Evolutionary conservation across 768 basidiomycete genomes (phyloP).

Genomic region (Sistotremastrum niveocremeum): DNA sequence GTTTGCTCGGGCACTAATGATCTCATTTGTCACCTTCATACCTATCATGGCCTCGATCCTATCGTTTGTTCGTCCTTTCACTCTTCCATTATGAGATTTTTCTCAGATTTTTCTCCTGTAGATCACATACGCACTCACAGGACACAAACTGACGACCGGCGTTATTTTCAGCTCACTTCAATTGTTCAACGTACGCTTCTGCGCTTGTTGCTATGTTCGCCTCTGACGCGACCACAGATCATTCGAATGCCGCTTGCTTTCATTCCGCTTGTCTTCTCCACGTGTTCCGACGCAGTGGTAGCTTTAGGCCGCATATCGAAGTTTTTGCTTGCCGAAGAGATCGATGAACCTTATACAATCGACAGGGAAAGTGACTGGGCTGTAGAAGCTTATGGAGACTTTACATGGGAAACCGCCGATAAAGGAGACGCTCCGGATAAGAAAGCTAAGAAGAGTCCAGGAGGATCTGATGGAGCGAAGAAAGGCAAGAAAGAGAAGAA

Average conservation of each 20-base stretch:
- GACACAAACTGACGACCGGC: constrained; percentile 39
- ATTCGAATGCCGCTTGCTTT: constrained; percentile 45
- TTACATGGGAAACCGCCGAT: constrained; percentile 34
- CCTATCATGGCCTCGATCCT: constrained; percentile 38
- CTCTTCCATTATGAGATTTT: background rate
- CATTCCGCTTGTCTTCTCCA: constrained; percentile 39
- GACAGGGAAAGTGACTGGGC: constrained; percentile 25
- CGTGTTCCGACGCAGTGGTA: constrained; percentile 34
- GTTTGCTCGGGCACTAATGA: constrained; percentile 18
- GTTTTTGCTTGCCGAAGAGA: constrained; percentile 43
- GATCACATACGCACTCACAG: constrained; percentile 50
- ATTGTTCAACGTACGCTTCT: constrained; percentile 36
- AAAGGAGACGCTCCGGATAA: constrained; percentile 2
- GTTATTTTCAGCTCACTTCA: constrained; percentile 45
- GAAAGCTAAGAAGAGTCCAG: constrained; percentile 7
- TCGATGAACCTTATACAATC: constrained; percentile 31
- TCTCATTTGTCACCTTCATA: constrained; percentile 34
- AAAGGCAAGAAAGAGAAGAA: constrained; percentile 8
- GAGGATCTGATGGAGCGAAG: background rate
- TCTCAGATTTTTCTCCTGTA: constrained; percentile 13
- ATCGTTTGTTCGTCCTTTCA: constrained; percentile 29
- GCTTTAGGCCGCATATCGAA: constrained; percentile 34
- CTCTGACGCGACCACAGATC: constrained; percentile 22
- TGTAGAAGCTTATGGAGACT: constrained; percentile 35
- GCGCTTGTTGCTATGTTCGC: background rate